Evolutionary conservation across 805 yeast species (phyloP).

Genomic region (Blastobotrys muscicola): DNA sequence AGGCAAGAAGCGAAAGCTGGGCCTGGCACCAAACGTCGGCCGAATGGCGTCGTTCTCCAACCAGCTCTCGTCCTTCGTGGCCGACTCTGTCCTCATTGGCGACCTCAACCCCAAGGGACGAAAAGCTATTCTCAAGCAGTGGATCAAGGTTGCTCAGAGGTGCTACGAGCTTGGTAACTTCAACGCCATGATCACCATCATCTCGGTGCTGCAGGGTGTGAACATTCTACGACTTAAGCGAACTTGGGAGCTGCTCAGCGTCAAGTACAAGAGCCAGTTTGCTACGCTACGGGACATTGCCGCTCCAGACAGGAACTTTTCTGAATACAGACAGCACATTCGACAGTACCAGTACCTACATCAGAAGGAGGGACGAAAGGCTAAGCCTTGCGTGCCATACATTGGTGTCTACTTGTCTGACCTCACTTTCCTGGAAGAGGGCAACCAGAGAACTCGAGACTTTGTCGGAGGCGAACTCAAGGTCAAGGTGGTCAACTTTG

Average conservation of each 20-base stretch:
- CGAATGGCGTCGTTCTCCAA: conserved; percentile 24
- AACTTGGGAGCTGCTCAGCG: conserved; percentile 26
- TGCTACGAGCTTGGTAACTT: conserved; percentile 25
- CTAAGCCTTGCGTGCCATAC: conserved; percentile 27
- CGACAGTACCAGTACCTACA: conserved; percentile 7
- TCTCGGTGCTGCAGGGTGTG: conserved; percentile 27
- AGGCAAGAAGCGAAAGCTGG: conserved; percentile 20
- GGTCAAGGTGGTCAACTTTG: conserved; percentile 25
- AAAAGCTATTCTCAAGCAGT: conserved; percentile 26
- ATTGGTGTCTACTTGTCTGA: conserved; percentile 29
- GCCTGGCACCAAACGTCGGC: conserved; percentile 26
- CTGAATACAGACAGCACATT: conserved; percentile 24
- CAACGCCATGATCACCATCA: conserved; percentile 26
- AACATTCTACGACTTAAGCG: conserved; percentile 26
- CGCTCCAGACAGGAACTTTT: conserved; percentile 29
- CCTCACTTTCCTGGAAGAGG: conserved; percentile 29
- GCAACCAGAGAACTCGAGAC: conserved; percentile 22
- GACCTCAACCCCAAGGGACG: conserved; percentile 23
- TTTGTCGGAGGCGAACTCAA: conserved; percentile 4
- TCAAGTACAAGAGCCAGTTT: conserved; percentile 19
- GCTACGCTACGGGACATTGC: conserved; percentile 21
- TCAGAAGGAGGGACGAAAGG: conserved; percentile 2
- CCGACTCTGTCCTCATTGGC: conserved; percentile 25
- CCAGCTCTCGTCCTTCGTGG: conserved; percentile 29
- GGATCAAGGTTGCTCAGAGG: conserved; percentile 30